Evolutionary conservation across 805 yeast species (phyloP).

Genomic region (Saccharomyces kudriavzevii): DNA sequence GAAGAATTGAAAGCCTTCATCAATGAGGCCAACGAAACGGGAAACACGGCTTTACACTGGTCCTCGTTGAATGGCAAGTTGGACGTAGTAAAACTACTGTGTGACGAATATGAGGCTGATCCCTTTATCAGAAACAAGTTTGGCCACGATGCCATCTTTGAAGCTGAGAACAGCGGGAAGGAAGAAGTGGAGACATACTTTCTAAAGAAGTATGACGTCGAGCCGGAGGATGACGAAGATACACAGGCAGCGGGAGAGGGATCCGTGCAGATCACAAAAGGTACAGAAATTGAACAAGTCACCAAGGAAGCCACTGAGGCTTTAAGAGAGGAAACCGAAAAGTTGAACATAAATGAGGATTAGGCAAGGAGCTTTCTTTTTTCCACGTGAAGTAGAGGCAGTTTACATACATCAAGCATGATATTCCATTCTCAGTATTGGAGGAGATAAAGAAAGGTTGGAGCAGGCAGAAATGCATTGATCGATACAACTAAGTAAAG

Average conservation of each 20-base stretch:
- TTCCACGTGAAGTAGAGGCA: background rate
- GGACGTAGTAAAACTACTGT: constrained; percentile 56
- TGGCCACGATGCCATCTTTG: constrained; percentile 78
- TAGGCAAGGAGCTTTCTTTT: constrained; percentile 11
- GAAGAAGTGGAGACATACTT: constrained; percentile 73
- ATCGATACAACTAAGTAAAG: background rate
- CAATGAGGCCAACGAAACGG: constrained; percentile 59
- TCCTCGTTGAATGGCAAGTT: constrained; percentile 84
- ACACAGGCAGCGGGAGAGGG: constrained; percentile 38
- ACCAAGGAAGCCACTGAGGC: constrained; percentile 41
- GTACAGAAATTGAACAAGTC: constrained; percentile 43
- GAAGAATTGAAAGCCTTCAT: constrained; percentile 41
- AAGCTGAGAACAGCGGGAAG: constrained; percentile 74
- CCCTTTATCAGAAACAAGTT: constrained; percentile 68
- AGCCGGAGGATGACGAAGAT: constrained; percentile 48
- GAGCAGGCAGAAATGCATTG: background rate
- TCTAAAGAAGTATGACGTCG: constrained; percentile 62
- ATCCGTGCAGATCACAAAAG: constrained; percentile 36
- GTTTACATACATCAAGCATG: background rate
- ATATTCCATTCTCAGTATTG: background rate
- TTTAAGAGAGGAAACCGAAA: constrained; percentile 26
- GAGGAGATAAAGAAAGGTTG: background rate
- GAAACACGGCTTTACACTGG: constrained; percentile 96
- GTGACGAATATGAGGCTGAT: constrained; percentile 72
- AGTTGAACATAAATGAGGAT: constrained; percentile 20